phyloP scores from a whole-genome alignment of 2,329 filamentous ascomycete species.

The Neonectria sp. region DNA sequence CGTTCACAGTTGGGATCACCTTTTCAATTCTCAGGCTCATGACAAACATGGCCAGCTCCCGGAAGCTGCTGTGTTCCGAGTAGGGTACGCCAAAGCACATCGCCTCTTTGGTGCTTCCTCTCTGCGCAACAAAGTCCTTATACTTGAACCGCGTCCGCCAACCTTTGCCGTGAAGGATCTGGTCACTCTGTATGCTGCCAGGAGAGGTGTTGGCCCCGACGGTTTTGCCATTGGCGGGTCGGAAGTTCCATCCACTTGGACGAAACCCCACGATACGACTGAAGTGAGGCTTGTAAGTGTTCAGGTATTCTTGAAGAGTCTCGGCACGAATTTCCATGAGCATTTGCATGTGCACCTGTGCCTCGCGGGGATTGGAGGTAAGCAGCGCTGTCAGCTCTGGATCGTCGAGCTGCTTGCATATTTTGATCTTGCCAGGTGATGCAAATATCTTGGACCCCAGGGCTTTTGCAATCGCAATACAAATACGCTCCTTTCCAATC shows the following conservation, averaged over 20 bases:
- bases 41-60: slow-evolving; percentile 94
- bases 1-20: slow-evolving; percentile 94
- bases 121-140: slow-evolving; percentile 82
- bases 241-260: slow-evolving; percentile 95
- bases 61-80: slow-evolving; percentile 94
- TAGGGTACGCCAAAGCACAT: slow-evolving; percentile 96
- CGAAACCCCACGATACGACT: slow-evolving; percentile 90
- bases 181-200: slow-evolving; percentile 63
- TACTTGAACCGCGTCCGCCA: slow-evolving; percentile 85
- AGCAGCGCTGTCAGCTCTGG: slow-evolving; percentile 83
- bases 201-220: slow-evolving; percentile 70
- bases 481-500: slow-evolving; percentile 98
- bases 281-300: slow-evolving; percentile 85
- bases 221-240: slow-evolving; percentile 70
- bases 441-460: slow-evolving; percentile 92
- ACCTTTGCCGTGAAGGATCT: slow-evolving; percentile 70
- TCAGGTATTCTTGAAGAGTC: slow-evolving; percentile 90
- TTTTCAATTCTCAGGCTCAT: slow-evolving; percentile 89
- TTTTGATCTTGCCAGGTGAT: slow-evolving; percentile 83
- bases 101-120: slow-evolving; percentile 85
- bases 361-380: slow-evolving; percentile 84
- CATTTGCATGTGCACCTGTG: slow-evolving; percentile 98
- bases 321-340: slow-evolving; percentile 94
- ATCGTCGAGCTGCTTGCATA: slow-evolving; percentile 89
- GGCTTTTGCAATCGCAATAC: slow-evolving; percentile 90